Evolutionary conservation across 495 filamentous ascomycete species (phyloP).

Genomic region (Diplogelasinospora grovesii): DNA sequence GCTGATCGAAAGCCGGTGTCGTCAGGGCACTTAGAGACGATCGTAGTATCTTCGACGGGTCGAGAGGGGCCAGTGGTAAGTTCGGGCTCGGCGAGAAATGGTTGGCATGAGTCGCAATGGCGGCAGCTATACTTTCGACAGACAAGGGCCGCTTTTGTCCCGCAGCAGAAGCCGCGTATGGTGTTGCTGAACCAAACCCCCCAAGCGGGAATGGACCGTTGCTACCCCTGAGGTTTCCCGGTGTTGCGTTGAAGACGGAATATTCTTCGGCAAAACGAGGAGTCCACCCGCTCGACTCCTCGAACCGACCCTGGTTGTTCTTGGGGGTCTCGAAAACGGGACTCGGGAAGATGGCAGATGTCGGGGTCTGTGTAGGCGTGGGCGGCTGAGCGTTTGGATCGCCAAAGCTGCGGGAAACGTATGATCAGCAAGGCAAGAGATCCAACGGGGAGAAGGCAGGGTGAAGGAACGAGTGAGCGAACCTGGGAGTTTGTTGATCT

Average conservation of each 20-base stretch:
- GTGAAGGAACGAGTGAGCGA: conserved; percentile 24
- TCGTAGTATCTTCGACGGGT: conserved; percentile 47
- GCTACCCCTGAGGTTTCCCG: conserved; percentile 41
- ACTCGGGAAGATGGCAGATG: conserved; percentile 54
- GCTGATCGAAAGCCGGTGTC: conserved; percentile 25
- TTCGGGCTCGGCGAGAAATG: conserved; percentile 49
- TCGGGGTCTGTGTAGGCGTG: conserved; percentile 70
- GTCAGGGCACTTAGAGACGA: conserved; percentile 49
- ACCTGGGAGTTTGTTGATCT: conserved; percentile 68
- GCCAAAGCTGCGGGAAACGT: conserved; percentile 55
- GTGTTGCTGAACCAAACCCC: conserved; percentile 30
- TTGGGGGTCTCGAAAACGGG: conserved; percentile 63
- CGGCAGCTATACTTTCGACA: conserved; percentile 31
- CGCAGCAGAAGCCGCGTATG: conserved; percentile 23
- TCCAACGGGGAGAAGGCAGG: conserved; percentile 7
- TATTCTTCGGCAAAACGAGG: conserved; percentile 52
- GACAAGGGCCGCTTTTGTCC: conserved; percentile 35
- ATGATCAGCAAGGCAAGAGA: conserved; percentile 20
- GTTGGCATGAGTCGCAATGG: conserved; percentile 51
- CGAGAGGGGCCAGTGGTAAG: conserved; percentile 49
- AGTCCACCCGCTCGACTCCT: conserved; percentile 45
- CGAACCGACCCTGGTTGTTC: conserved; percentile 37
- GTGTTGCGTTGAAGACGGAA: conserved; percentile 51
- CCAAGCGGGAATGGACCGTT: conserved; percentile 34
- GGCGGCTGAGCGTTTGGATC: conserved; percentile 71